Base-by-base conservation (phyloP, 192 early-diverging fungal genomes). In the Backusella morwellensis region DNA sequence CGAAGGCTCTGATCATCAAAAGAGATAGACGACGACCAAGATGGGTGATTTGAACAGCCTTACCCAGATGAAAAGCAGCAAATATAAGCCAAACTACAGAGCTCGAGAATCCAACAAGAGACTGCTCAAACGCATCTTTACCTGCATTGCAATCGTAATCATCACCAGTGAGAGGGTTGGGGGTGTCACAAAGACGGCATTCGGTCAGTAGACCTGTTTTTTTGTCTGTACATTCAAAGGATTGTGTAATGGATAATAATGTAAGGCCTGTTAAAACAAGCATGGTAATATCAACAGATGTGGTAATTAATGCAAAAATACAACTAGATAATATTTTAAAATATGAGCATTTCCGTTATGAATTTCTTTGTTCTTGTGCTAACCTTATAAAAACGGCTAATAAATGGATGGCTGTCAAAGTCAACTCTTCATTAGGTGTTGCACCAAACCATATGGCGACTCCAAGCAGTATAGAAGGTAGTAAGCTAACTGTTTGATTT, bases 61-160 rank as follows among this genome's bases (percentile, higher is more conserved):
- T 84, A 32, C 93, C 93, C 9, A 94, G 83, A 79, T 94, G 91
- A 66, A 94, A 94, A 1, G 93, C 92, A n/a, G 82, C 84, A 75
- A 92, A 89, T 5, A 93, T 90, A 3, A 93, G 85, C 91, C 91
- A 93, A 6, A 87, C 77, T 3, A 93, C 80, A 5, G 85, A 86
- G 66, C 88, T 88, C 4, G 88, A 86, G 71, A 92, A 93, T 0
- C 92, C 91, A 9, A 82, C 83, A 7, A 91, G 78, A 0, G 89
- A 87, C 29, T 87, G 86, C 9, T 89, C 80, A 76, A 92, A 92
- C 36, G 90, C 84, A 44, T 88, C 86, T 23, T 86, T 86, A 21
- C 85, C 78, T 1, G 82, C 86, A 35, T 88, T 82, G 73, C 91
- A 92, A 26, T 86, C 83, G 83, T 85, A 88, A 1, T 72, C n/a